phyloP scores from a whole-genome alignment of 148 eudicot genomes.

The Rhododendron ferrugineum region DNA sequence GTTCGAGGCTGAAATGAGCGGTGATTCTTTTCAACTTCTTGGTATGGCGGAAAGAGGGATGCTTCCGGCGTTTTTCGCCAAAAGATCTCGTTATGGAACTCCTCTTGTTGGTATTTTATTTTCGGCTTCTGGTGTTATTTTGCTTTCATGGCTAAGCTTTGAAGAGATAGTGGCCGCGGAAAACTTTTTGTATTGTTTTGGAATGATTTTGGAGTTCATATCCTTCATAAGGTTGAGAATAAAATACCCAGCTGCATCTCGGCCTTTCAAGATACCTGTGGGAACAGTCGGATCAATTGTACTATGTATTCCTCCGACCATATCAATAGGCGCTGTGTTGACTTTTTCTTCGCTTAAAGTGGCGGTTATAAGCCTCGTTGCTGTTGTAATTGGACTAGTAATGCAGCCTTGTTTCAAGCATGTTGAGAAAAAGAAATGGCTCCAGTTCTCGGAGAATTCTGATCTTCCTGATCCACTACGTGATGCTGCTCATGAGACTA shows the following conservation, averaged over 20 bases:
- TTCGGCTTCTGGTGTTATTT: constrained; percentile 8
- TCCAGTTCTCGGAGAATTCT: constrained; percentile 1
- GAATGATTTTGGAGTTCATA: constrained; percentile 12
- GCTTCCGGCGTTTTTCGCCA: constrained; percentile 6
- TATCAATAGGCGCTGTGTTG: neutral
- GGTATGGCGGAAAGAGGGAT: constrained; percentile 13
- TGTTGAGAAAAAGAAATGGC: too few relatives aligned
- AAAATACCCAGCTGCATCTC: constrained; percentile 10
- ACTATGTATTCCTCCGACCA: constrained; percentile 10
- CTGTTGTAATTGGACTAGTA: constrained; percentile 1
- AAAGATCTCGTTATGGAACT: constrained; percentile 12
- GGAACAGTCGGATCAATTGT: constrained; percentile 5
- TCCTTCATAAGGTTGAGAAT: neutral
- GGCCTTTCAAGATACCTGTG: constrained; percentile 11
- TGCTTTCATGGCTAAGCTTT: constrained; percentile 12
- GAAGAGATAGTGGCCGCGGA: constrained; percentile 6
- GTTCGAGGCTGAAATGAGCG: constrained; percentile 10
- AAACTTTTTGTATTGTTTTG: constrained; percentile 8
- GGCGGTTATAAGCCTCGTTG: constrained; percentile 1
- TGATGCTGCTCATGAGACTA: neutral
- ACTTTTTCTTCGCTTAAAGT: constrained; percentile 12
- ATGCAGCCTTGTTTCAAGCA: too few relatives aligned
- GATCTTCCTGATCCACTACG: neutral
- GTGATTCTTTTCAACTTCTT: constrained; percentile 15
- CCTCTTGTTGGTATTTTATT: constrained; percentile 11